Conservation (phyloP, 345 rosid species). For the Geranium brycei region DNA sequence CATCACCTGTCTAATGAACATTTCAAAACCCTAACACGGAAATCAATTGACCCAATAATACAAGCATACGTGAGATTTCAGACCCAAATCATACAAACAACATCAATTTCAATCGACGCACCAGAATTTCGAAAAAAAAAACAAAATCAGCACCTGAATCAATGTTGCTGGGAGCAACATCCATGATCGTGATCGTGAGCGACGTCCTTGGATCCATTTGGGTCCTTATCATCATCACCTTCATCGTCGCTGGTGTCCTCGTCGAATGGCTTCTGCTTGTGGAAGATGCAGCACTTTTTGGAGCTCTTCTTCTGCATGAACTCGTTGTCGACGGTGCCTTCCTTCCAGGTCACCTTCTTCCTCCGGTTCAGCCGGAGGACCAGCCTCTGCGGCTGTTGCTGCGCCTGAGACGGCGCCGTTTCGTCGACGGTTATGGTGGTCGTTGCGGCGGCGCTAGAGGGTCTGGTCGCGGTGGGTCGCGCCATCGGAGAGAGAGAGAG, state of each 20-base stretch:
- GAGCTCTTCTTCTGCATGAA: conserved; percentile 94
- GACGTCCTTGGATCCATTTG: conserved; percentile 1
- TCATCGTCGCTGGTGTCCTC: conserved; percentile 86
- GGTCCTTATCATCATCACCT: conserved; percentile 19
- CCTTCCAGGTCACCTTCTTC: conserved; percentile 92
- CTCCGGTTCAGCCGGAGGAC: conserved; percentile 33
- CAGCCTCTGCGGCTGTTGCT: conserved; percentile 40
- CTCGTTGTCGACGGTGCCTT: conserved; percentile 91
- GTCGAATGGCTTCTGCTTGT: conserved; percentile 80
- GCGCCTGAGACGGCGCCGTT: conserved; percentile 10
- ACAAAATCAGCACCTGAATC: background rate
- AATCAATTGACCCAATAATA: no score
- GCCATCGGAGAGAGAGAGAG: conserved; percentile 5
- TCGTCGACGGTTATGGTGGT: conserved; percentile 40
- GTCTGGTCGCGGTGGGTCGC: conserved; percentile 13
- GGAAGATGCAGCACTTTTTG: conserved; percentile 95
- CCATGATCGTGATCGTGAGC: conserved; percentile 7
- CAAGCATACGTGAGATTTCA: background rate
- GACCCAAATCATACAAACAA: background rate
- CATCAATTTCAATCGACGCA: background rate
- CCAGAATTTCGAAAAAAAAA: background rate
- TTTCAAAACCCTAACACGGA: no score
- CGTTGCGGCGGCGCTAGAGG: conserved; percentile 17
- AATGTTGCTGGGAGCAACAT: background rate
- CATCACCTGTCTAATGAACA: no score